Evolutionary conservation across 345 rosid species (phyloP), one percentile per base, ranked within the genome.

Genomic region (Citrus glauca): DNA sequence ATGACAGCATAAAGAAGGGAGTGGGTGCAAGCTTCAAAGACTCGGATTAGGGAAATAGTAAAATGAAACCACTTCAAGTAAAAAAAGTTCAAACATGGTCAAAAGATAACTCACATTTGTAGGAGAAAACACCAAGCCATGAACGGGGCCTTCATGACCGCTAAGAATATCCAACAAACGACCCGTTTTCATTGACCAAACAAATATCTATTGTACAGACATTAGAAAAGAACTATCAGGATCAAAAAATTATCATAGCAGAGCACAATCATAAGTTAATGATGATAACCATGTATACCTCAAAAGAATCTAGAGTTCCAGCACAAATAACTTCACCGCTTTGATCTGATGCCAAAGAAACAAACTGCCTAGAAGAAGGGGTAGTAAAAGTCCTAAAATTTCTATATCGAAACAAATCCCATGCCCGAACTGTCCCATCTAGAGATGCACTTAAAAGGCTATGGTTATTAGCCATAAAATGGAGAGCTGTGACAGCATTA

Each of bases 131-230:
- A 81, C 86, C 86, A 96, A 82, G 2, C 98, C 98, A 77, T 94
- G 98, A 82, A 96, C 99, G 0, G 99, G 99, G 78, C 98, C 98
- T 88, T 91, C 99, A 86, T 96, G 99, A 79, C 97, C 97, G 50
- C 94, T 92, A 55, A 96, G 91, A 79, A 92, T 85, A 84, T 96
- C 99, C 89, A 94, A 88, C 75, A 96, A 88, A 63, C 95, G 94
- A 76, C 97, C 95, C 0, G 97, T 96, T 90, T 94, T 96, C 98
- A 94, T 94, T n/a, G 99, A 96, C 98, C 99, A 94, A 75, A 96
- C 98, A 81, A 94, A 94, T 78, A 95, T 92, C 98, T 95, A 84
- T 71, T 32, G 55, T n/a, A 72, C 30, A 70, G 32, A 30, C 74
- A 79, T 50, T 35, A 48, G 32, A 75, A 63, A 72, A 72, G 7